Base-by-base conservation (phyloP, 805 yeast genomes). In the Candida dendrica region DNA sequence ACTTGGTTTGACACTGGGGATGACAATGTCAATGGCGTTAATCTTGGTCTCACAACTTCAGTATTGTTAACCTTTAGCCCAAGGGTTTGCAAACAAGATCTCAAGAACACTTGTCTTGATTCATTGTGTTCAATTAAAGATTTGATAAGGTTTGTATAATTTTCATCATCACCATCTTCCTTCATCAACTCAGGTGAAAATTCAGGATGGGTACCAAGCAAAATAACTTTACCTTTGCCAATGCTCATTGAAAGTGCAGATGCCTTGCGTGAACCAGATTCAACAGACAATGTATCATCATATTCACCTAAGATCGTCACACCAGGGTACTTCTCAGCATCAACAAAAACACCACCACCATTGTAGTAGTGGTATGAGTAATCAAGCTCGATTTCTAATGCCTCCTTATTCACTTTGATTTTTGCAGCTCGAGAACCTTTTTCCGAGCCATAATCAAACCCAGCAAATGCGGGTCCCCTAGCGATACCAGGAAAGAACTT, bases 161-260 rank as follows among this genome's bases (percentile, higher is more conserved):
- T 36, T 47, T 61, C 37, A 46, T 65, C 43, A 10, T 56, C 48
- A 2, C 46, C 43, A 2, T 63, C 49, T 22, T 64, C 65, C 16
- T 61, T 62, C 46, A 74, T 63, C 47, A 80, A 51, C 14, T 73
- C 64, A 14, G 88, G 82, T 3, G 78, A 68, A 56, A 81, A 89
- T 61, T 93, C 99, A 0, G 96, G 95, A 61, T 93, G 98, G 0
- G 87, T 75, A 1, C 98, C 98, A 13, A 84, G 71, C 11, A 93
- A 69, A 9, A 93, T 61, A 0, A 81, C 96, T 31, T 64, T 65
- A 3, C 98, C 98, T 32, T 73, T 65, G 2, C 95, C 96, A 3
- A 78, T 75, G 9, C 68, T 65, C 51, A 87, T 76, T 44, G 72
- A 62, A 3, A 93, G 75, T 0, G 77, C 84, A 0, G 97, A 96